These are phyloP conservation scores for Hyaloscypha finlandica DNA, from an alignment of 495 filamentous ascomycete genomes.

Conservation along the genomic window DNA sequence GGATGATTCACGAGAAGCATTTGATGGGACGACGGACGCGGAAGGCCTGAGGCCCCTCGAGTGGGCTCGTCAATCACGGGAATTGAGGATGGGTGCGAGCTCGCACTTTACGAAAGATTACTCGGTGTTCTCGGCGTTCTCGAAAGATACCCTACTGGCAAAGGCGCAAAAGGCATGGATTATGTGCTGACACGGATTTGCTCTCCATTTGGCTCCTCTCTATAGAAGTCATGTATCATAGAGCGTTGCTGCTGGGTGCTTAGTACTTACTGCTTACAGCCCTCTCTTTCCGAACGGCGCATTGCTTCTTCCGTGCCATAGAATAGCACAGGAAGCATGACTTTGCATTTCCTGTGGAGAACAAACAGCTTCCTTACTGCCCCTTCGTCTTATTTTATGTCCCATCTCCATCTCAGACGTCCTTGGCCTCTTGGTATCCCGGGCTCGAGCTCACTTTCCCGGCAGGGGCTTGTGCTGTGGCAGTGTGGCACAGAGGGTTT, in stretches of 20 bases:
- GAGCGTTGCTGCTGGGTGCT: too few species aligned
- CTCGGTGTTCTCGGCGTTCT: background rate
- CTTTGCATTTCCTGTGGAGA: background rate
- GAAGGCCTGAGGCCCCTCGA: too few species aligned
- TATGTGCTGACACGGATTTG: too few species aligned
- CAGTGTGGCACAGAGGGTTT: too few species aligned
- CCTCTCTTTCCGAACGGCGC: background rate
- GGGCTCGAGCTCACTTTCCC: background rate
- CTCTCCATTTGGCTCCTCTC: too few species aligned
- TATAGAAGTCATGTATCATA: too few species aligned
- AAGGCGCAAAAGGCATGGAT: background rate
- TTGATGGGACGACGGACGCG: background rate
- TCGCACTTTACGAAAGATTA: background rate
- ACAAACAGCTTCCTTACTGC: background rate
- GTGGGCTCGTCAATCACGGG: too few species aligned
- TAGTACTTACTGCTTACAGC: too few species aligned
- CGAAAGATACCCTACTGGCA: background rate
- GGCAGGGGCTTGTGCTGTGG: background rate
- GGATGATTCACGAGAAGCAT: constrained; percentile 14
- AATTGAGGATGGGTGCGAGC: too few species aligned
- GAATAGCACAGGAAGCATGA: background rate
- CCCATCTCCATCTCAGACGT: background rate
- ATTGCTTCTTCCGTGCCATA: background rate
- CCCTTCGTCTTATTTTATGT: background rate
- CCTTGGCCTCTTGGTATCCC: background rate